Evolutionary conservation across 345 rosid genomes (phyloP), one percentile per base, ranked within the genome.

Genomic region (Rhizophora mangle): DNA sequence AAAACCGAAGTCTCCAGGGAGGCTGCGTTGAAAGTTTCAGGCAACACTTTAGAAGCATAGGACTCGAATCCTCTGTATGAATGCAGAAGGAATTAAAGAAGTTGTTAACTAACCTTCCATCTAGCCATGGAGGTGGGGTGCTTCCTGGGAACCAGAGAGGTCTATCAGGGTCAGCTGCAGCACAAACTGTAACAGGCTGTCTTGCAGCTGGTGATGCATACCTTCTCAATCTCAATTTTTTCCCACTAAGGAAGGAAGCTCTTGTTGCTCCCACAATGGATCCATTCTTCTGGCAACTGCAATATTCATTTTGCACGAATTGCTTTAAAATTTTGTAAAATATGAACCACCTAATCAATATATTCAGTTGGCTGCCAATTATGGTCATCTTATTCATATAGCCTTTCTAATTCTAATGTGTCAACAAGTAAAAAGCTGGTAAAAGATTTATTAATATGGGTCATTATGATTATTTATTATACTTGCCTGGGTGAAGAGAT

Each of bases 81-180:
- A 54, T 4, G 52, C 37, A 36, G 24, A 67, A 9, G 29, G 43
- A 30, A 29, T 19, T n/a, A 71, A 18, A 58, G 0, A 19, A 54
- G 21, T 21, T 5, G 15, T 29, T n/a, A 39, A 9, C 18, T 55
- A 53, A 84, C 89, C 91, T 88, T 77, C 97, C 96, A 62, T 95
- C 97, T 5, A 95, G 94, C 97, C 94, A 95, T 58, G 85, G 85
- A 51, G 97, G 99, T 78, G 97, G 99, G 47, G 89, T 79, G 85
- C 97, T 95, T 49, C 99, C 99, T 0, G 98, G 99, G 85, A 95
- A 95, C 99, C 99, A 95, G 65, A 95, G 71, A 47, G 99, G 99
- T 71, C 99, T 88, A 7, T 92, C 75, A 3, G 97, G 96, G 26
- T 91, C 96, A 0, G 95, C 49, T 43, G 49, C 98, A 0, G 81